Percentiles rank a stretch among this genome's conserved stretches.
Conservation (phyloP, 2,329 filamentous ascomycete genomes). For the Aspergillus texensis region DNA sequence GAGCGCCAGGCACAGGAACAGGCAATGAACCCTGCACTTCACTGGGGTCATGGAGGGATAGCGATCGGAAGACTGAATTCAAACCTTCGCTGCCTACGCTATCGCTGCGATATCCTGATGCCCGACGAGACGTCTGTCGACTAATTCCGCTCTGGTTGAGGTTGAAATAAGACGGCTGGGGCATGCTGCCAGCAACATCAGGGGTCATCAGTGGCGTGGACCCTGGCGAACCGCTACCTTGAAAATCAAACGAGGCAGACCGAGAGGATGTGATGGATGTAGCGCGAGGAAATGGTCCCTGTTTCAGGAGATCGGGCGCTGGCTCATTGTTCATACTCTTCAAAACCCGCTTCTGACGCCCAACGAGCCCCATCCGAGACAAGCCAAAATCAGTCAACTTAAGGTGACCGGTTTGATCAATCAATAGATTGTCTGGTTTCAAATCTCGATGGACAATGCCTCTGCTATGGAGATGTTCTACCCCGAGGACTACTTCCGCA, state of each 20-base stretch:
- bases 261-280: conserved; percentile 86
- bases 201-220: conserved; percentile 87
- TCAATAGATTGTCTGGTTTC: conserved; percentile 95
- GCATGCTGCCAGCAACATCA: conserved; percentile 66
- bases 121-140: conserved; percentile 66
- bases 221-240: conserved; percentile 75
- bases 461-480: conserved; percentile 90
- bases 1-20: conserved; percentile 35
- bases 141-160: conserved; percentile 55
- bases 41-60: conserved; percentile 69
- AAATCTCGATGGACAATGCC: conserved; percentile 96
- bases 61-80: conserved; percentile 76
- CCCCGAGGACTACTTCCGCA: conserved; percentile 92
- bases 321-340: conserved; percentile 71
- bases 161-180: conserved; percentile 92
- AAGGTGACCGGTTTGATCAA: conserved; percentile 93
- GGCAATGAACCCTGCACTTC: conserved; percentile 46
- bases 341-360: conserved; percentile 90
- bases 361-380: conserved; percentile 94
- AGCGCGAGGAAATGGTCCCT: conserved; percentile 85
- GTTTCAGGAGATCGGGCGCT: conserved; percentile 89
- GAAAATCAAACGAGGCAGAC: conserved; percentile 90
- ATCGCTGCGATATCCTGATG: conserved; percentile 85
- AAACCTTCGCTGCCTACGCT: conserved; percentile 88
- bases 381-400: conserved; percentile 98